Base-by-base conservation (phyloP, 2,329 filamentous ascomycete species). In the Cordyceps pruinosa region DNA sequence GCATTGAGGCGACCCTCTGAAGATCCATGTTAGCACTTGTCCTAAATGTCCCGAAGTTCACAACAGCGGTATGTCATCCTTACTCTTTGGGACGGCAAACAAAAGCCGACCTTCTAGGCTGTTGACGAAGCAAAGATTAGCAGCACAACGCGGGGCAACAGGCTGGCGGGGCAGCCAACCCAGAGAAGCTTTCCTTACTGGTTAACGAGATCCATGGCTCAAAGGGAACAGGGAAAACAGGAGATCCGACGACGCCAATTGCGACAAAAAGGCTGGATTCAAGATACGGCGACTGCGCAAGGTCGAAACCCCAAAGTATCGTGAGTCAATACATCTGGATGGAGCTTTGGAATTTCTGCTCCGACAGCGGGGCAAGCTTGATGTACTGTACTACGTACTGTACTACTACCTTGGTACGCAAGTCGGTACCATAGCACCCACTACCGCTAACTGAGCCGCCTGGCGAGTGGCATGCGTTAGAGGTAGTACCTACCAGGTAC, bases 1-100 rank as follows among this genome's bases (percentile, higher is more conserved):
- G 90, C 84, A 74, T 97, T 89, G 56, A 99, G 85, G 57, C 94
- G 89, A 62, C 94, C 94, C 87, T 99, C 91, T 96, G 68, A 50
- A 50, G 61, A 60, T 52, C 55, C 63, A 61, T 51, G 60, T 59
- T 62, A 62, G 57, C 21, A 26, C 7, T 25, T 23, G 12, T 13
- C 26, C 4, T 28, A 4, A 5, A 3, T 2, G 21, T 49, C 25
- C 30, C 3, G 2, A n/a, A 37, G 21, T 25, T 32, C 32, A 17
- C 21, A 26, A 19, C 9, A 15, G 19, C 21, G 34, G 30, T 4
- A 37, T 23, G 32, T 34, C 5, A n/a, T 26, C 58, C 89, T 78
- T 77, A 92, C 90, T 99, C 78, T 99, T 99, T 60, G 94, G 94
- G n/a, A 99, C 90, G 21, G 56, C 56, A 32, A 55, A 58, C 56